phyloP scores from a whole-genome alignment of 768 basidiomycete genomes.

The Lactarius tabidus region DNA sequence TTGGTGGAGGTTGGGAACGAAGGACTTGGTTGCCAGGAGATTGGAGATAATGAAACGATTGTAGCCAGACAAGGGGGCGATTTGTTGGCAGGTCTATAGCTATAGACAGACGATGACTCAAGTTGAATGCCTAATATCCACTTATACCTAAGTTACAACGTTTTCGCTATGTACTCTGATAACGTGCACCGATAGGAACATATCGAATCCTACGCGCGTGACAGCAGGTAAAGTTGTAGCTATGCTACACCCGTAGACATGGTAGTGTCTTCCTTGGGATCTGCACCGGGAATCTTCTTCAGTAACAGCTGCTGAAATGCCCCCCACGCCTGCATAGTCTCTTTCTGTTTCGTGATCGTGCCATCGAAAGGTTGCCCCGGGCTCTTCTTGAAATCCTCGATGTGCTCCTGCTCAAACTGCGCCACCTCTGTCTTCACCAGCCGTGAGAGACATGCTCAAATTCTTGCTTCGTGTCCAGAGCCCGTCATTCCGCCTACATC shows the following conservation, averaged over 20 bases:
- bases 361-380: constrained; percentile 82
- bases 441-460: constrained; percentile 85
- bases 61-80: constrained; percentile 1
- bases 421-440: constrained; percentile 86
- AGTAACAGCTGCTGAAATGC: constrained; percentile 24
- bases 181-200: background rate
- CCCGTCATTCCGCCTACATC: constrained; percentile 74
- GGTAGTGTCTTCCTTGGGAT: constrained; percentile 2
- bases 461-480: constrained; percentile 78
- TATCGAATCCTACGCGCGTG: background rate
- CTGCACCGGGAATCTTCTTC: constrained; percentile 22
- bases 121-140: too few relatives aligned
- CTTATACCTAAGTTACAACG: background rate
- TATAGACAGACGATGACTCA: too few relatives aligned
- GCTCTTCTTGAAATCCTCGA: constrained; percentile 87
- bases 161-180: background rate
- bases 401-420: constrained; percentile 88
- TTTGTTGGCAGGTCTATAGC: constrained; percentile 14
- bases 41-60: constrained; percentile 45
- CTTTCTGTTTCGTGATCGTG: constrained; percentile 79
- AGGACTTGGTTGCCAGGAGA: constrained; percentile 54
- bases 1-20: constrained; percentile 50
- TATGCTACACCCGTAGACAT: background rate
- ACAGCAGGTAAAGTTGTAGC: background rate
- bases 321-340: constrained; percentile 42